phyloP scores from a whole-genome alignment of 768 basidiomycete genomes.

The Cubamyces lactineus region DNA sequence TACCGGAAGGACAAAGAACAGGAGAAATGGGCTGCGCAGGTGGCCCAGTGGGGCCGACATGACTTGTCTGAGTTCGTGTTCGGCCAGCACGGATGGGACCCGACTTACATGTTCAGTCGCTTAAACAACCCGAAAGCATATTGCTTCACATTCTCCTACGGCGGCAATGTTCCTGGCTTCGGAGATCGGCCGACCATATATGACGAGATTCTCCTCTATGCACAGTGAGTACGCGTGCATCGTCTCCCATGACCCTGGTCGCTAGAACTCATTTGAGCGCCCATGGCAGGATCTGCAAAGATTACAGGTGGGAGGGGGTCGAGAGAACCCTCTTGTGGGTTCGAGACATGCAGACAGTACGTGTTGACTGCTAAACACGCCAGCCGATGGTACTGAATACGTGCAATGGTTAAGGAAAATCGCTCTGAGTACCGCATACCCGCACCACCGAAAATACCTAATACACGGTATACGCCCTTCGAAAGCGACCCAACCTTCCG shows the following conservation, averaged over 20 bases:
- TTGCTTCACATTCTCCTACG: not conserved
- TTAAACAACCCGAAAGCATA: not conserved
- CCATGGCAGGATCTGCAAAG: not conserved
- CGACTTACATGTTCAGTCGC: not conserved
- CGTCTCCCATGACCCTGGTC: not conserved
- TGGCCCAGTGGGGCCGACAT: not conserved
- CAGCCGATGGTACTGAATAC: no score
- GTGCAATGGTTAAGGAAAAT: no score
- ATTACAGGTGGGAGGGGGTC: not conserved
- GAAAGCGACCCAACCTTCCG: no score
- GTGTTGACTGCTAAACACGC: not conserved
- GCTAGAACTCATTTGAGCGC: not conserved
- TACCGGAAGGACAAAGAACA: not conserved
- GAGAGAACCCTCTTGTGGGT: not conserved
- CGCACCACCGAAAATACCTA: no score
- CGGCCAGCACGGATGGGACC: not conserved
- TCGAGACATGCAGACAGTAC: not conserved
- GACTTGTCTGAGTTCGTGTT: not conserved
- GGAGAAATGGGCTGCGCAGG: not conserved
- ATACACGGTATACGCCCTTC: no score
- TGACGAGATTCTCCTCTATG: not conserved
- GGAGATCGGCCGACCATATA: not conserved
- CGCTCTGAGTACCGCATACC: no score
- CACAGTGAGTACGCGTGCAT: not conserved
- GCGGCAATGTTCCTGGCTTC: not conserved